A percentile compares a stretch with the other conserved stretches of the same genome.
These are phyloP conservation scores for Chalciporus piperatoides DNA, from an alignment of 1,284 basidiomycete species.

Conservation along the genomic window DNA sequence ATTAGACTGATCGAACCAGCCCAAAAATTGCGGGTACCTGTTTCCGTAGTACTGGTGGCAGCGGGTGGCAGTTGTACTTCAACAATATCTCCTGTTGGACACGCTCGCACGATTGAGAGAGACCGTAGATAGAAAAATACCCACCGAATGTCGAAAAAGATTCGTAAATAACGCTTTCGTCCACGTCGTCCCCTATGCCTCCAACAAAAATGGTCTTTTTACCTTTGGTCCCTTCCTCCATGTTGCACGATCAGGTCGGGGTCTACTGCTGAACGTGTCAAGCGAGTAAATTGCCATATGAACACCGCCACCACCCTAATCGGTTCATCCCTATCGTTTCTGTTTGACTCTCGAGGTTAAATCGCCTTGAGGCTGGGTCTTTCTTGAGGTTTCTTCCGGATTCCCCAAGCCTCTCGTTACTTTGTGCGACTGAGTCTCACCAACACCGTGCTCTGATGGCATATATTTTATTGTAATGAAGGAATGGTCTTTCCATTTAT, in stretches of 20 bases:
- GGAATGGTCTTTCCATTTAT: too few relatives aligned
- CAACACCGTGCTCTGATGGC: too few relatives aligned
- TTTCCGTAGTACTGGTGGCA: conserved; percentile 53
- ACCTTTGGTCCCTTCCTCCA: conserved; percentile 77
- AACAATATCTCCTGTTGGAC: conserved; percentile 66
- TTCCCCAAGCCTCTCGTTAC: too few relatives aligned
- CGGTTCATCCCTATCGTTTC: too few relatives aligned
- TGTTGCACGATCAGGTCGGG: conserved; percentile 24
- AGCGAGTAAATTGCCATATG: not conserved
- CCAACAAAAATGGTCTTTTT: conserved; percentile 82
- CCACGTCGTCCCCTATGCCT: conserved; percentile 70
- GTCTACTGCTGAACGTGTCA: not conserved
- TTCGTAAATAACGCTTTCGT: conserved; percentile 65
- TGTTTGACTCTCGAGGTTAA: too few relatives aligned
- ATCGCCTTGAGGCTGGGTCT: too few relatives aligned
- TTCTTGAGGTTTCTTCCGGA: too few relatives aligned
- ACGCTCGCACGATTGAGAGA: conserved; percentile 8
- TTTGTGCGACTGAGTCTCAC: too few relatives aligned
- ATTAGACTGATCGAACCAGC: conserved; percentile 1
- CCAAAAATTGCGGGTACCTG: conserved; percentile 37
- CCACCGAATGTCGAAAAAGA: conserved; percentile 75
- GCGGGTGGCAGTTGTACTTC: conserved; percentile 77
- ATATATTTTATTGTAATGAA: too few relatives aligned
- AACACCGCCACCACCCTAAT: conserved; percentile 1
- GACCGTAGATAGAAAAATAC: conserved; percentile 20